Base-by-base conservation (phyloP, 1,139 yeast species). In the Yamadazyma diddensiae region DNA sequence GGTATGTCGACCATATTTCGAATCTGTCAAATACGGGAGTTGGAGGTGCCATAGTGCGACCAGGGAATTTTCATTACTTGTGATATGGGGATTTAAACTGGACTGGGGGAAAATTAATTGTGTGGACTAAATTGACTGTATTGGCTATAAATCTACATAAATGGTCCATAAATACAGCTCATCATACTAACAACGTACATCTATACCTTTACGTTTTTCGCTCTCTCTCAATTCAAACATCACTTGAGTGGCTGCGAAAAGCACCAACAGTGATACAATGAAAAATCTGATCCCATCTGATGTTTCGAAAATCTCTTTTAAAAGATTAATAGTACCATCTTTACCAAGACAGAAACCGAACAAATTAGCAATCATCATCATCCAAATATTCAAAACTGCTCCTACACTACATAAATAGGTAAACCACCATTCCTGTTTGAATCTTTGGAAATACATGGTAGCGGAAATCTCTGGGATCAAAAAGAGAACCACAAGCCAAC, bases 301-400 rank as follows among this genome's bases (percentile, higher is more conserved):
- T 0, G 97, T 86, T 21, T 74, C 68, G 49, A 88, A 77, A 75
- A 92, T 81, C 37, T 82, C 88, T 19, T 59, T 52, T 16, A 92
- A 59, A 48, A 92, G 69, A 30, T 70, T 67, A 26, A 70, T 45
- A 21, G 90, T 80, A 1, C 98, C 98, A 43, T 87, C 96, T 27
- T 80, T 66, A 5, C 97, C 97, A 26, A 92, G 70, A 49, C 97
- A 92, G 58, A 92, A 94, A 0, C 99, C 99, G 50, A 84, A 88
- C 34, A 94, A 62, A 50, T 94, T 94, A 17, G 97, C 97, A 45
- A 87, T 73, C 92, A 94, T 90, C 98, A 94, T 92, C 83, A 90
- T 75, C 96, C 97, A 90, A 38, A 94, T 83, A 55, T 92, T 94
- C 11, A 72, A 51, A 15, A 88, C 94, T 2, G 92, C 96, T 1